A percentile compares a stretch with the other conserved stretches of the same genome.
Conservation (phyloP, 1,139 yeast species). For the Scheffersomyces insectosa region DNA sequence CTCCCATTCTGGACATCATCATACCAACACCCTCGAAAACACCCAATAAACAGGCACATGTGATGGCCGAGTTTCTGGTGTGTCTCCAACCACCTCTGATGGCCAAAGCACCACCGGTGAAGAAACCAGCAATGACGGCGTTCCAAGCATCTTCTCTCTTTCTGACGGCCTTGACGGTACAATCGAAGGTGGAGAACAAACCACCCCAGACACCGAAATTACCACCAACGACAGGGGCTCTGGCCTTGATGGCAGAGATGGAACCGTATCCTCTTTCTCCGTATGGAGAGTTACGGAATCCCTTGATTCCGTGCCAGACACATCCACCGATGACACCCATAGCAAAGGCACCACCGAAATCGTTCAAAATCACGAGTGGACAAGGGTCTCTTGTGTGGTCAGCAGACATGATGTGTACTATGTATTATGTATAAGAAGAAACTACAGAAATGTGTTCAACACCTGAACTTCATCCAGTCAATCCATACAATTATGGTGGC, state of each 20-base stretch:
- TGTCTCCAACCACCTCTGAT: constrained; percentile 99
- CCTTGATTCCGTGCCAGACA: constrained; percentile 98
- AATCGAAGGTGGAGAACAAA: constrained; percentile 89
- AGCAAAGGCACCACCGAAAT: constrained; percentile 98
- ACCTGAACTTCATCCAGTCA: too few relatives aligned
- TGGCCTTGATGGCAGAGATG: constrained; percentile 83
- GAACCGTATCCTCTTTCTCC: constrained; percentile 96
- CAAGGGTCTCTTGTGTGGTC: constrained; percentile 99
- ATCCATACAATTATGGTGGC: too few relatives aligned
- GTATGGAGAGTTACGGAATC: constrained; percentile 95
- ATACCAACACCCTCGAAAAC: constrained; percentile 98
- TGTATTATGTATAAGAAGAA: too few relatives aligned
- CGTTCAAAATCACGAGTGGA: constrained; percentile 92
- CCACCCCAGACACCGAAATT: constrained; percentile 99
- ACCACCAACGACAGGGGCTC: constrained; percentile 99
- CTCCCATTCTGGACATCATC: constrained; percentile 90
- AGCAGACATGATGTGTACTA: constrained; percentile 60
- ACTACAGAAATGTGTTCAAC: too few relatives aligned
- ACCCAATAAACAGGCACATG: constrained; percentile 96
- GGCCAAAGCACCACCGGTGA: constrained; percentile 97
- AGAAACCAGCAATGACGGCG: constrained; percentile 96
- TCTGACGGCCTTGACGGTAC: constrained; percentile 92
- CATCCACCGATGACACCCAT: constrained; percentile 99
- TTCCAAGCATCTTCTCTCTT: constrained; percentile 98
- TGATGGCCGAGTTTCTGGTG: constrained; percentile 93